A percentile compares a stretch with the other conserved stretches of the same genome.
Conservation (phyloP, 2,329 filamentous ascomycete genomes). For the Cladorrhinum sp. region DNA sequence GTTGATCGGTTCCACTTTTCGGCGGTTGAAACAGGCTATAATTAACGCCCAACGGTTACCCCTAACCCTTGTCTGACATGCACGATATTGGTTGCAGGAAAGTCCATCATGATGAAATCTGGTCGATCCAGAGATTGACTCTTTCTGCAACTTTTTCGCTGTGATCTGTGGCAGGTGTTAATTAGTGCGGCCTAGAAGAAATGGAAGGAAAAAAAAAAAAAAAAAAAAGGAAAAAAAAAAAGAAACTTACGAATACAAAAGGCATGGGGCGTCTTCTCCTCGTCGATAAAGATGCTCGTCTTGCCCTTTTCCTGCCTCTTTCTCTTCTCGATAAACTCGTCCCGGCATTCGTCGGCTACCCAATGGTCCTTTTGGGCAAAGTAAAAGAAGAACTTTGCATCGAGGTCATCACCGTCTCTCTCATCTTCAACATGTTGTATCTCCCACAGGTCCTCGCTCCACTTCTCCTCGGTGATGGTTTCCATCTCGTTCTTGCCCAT, state of each 20-base stretch:
- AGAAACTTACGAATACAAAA: constrained; percentile 54
- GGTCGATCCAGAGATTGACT: constrained; percentile 48
- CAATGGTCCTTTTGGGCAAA: constrained; percentile 61
- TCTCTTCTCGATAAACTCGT: constrained; percentile 51
- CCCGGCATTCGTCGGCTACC: constrained; percentile 55
- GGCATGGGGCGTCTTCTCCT: constrained; percentile 55
- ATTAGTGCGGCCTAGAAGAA: neutral
- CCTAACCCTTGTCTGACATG: neutral
- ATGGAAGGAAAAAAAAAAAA: neutral
- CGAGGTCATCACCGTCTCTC: constrained; percentile 21
- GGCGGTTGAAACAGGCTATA: neutral
- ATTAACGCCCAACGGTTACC: neutral
- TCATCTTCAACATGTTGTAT: constrained; percentile 33
- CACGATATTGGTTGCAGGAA: too few species aligned
- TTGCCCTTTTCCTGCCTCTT: constrained; percentile 29
- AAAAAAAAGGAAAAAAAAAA: neutral
- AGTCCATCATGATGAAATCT: constrained; percentile 37
- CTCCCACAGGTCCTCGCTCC: constrained; percentile 60
- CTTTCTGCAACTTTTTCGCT: constrained; percentile 49
- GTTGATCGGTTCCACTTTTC: neutral
- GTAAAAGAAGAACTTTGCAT: constrained; percentile 55
- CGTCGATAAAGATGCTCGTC: constrained; percentile 52
- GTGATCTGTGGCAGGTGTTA: constrained; percentile 33
- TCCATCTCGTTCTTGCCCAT: constrained; percentile 59
- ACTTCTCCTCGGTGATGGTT: constrained; percentile 56